Evolutionary conservation across 495 filamentous ascomycete species (phyloP), one percentile per base, ranked within the genome.

Genomic region (Hyaloscypha bicolor): DNA sequence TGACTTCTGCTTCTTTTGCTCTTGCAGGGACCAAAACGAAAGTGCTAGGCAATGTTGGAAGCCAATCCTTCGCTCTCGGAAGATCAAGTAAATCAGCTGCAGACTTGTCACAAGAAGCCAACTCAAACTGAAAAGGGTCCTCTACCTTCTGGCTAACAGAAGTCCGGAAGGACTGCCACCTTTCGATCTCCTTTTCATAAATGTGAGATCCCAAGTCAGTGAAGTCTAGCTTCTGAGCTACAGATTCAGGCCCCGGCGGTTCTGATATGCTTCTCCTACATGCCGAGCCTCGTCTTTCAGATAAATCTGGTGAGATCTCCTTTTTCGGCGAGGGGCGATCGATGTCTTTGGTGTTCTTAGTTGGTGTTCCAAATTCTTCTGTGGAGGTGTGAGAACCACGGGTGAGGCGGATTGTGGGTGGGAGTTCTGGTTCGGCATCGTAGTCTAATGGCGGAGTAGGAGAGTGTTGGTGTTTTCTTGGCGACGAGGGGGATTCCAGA

Each of bases 401-500:
- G 22, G 22, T 29, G 9, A 56, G 53, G 16, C 29, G 53, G 21
- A 25, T n/a, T 29, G 21, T 56, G 22, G 53, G 29, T 56, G 29
- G 53, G 19, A 56, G 21, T 25, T 29, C n/a, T 56, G 21, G 19
- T 6, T 56, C 29, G 53, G 53, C 2, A 9, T 29, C 16, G 53
- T 29, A n/a, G 21, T 56, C 29, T 56, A 8, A 29, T 56, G 22
- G 19, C 9, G 6, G 21, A 56, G 8, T 56, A 9, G 29, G 53
- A 30, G 53, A 25, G 53, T 29, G 53, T 31, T 25, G 53, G 29
- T 56, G 53, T 56, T 56, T 48, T 48, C 42, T 48, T 48, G 42
- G 16, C 16, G 19, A 16, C 3, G n/a, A 48, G 22, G 19, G 32
- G 0, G 35, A 48, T 45, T 58, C 42, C 4, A 14, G 25, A 39